A percentile compares a stretch with the other conserved stretches of the same genome.
Conservation (phyloP, 225 moss, liverwort and hornwort genomes). For the Polytrichum commune region DNA sequence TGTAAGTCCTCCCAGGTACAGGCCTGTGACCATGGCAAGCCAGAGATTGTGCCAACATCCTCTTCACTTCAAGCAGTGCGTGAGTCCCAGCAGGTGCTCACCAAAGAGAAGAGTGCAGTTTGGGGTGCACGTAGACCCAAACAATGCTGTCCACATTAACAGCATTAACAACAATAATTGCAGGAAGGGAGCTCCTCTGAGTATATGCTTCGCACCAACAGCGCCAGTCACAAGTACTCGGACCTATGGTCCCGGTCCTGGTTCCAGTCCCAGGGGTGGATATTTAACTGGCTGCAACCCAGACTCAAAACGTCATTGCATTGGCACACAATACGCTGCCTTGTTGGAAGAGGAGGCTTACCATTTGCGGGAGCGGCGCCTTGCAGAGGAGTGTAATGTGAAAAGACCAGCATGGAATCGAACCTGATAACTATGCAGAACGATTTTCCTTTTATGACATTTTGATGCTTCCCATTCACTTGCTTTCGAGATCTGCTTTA, state of each 20-base stretch:
- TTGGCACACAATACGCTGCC: slow-evolving; percentile 29
- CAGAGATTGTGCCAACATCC: not conserved
- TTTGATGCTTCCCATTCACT: no score
- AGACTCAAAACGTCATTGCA: slow-evolving; percentile 20
- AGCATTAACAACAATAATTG: not conserved
- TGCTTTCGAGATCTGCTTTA: no score
- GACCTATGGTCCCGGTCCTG: not conserved
- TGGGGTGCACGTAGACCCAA: slow-evolving; percentile 10
- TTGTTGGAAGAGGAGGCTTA: slow-evolving; percentile 35
- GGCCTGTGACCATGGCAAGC: not conserved
- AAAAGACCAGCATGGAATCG: not conserved
- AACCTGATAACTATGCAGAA: not conserved
- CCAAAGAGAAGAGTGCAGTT: not conserved
- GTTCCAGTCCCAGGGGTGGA: not conserved
- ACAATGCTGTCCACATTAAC: slow-evolving; percentile 1
- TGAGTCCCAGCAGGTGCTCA: not conserved
- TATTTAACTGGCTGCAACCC: not conserved
- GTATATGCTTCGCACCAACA: not conserved
- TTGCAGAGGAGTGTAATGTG: slow-evolving; percentile 15
- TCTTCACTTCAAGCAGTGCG: not conserved
- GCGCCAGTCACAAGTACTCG: no score
- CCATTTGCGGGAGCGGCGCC: slow-evolving; percentile 21
- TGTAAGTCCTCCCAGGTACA: not conserved
- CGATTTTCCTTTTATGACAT: no score
- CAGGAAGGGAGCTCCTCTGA: not conserved